Evolutionary conservation across 2,329 filamentous ascomycete species (phyloP).

Genomic region (Juglanconis sp.): DNA sequence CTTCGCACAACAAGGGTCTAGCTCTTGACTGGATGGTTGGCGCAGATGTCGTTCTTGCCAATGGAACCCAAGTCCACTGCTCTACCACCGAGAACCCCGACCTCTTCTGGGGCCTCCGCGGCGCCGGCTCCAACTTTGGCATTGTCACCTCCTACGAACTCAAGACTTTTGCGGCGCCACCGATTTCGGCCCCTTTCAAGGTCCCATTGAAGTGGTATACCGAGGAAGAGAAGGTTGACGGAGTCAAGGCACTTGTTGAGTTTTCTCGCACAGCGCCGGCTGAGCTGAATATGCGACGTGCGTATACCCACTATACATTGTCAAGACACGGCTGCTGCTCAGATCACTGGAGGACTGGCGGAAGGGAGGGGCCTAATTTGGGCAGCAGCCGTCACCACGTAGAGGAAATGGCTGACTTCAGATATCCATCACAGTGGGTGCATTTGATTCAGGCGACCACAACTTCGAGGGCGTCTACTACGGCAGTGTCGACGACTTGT

Average conservation of each 20-base stretch:
- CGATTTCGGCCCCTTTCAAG: constrained; percentile 30
- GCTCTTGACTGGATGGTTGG: constrained; percentile 35
- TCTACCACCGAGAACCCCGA: constrained; percentile 35
- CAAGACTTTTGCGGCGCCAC: constrained; percentile 35
- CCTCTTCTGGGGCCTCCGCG: constrained; percentile 41
- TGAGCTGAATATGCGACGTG: constrained; percentile 40
- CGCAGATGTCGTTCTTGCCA: constrained; percentile 35
- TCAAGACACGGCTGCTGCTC: neutral
- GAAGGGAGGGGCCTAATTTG: neutral
- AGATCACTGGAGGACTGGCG: neutral
- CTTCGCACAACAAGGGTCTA: constrained; percentile 33
- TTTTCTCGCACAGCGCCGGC: constrained; percentile 32
- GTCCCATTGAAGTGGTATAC: constrained; percentile 27
- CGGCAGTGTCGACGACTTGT: constrained; percentile 19
- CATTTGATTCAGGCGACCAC: constrained; percentile 35
- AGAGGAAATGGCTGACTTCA: neutral
- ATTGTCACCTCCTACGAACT: constrained; percentile 38
- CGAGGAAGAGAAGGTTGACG: constrained; percentile 24
- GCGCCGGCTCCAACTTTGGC: constrained; percentile 38
- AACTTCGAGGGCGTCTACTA: constrained; percentile 29
- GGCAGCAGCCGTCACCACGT: neutral
- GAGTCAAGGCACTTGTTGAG: constrained; percentile 28
- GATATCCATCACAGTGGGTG: constrained; percentile 27
- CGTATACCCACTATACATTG: constrained; percentile 31
- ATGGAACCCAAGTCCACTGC: constrained; percentile 31